Evolutionary conservation across 2,329 filamentous ascomycete genomes (phyloP).

Genomic region (Trichoderma gracile): DNA sequence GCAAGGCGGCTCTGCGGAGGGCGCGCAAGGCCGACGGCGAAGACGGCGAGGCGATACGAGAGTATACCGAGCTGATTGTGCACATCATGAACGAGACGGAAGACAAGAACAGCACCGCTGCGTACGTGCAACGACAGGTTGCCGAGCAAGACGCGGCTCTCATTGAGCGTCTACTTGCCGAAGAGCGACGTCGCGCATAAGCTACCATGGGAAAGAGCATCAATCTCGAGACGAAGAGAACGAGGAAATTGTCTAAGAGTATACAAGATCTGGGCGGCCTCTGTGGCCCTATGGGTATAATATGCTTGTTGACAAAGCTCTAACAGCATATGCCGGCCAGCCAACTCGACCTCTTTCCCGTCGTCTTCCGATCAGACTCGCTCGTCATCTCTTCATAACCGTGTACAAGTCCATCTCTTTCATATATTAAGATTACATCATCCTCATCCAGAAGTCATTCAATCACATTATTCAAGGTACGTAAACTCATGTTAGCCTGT

Average conservation of each 20-base stretch:
- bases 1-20: slow-evolving; percentile 54
- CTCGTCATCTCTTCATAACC: neutral
- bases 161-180: slow-evolving; percentile 52
- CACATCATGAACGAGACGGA: slow-evolving; percentile 46
- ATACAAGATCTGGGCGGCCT: neutral
- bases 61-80: slow-evolving; percentile 60
- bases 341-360: neutral
- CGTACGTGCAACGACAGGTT: slow-evolving; percentile 47
- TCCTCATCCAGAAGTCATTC: slow-evolving; percentile 13
- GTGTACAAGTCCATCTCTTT: neutral
- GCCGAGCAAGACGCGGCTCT: slow-evolving; percentile 50
- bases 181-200: slow-evolving; percentile 41
- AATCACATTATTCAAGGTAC: slow-evolving; percentile 17
- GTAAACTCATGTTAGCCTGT: neutral
- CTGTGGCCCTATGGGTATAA: slow-evolving; percentile 19
- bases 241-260: neutral
- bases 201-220: neutral
- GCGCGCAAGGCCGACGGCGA: slow-evolving; percentile 53
- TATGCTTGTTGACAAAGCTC: neutral
- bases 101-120: slow-evolving; percentile 37
- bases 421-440: slow-evolving; percentile 12
- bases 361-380: neutral
- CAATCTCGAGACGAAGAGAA: neutral
- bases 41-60: slow-evolving; percentile 59
- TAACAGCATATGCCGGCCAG: neutral